Conservation (phyloP, 1,139 yeast genomes). For the Hyphopichia buzzinii region DNA sequence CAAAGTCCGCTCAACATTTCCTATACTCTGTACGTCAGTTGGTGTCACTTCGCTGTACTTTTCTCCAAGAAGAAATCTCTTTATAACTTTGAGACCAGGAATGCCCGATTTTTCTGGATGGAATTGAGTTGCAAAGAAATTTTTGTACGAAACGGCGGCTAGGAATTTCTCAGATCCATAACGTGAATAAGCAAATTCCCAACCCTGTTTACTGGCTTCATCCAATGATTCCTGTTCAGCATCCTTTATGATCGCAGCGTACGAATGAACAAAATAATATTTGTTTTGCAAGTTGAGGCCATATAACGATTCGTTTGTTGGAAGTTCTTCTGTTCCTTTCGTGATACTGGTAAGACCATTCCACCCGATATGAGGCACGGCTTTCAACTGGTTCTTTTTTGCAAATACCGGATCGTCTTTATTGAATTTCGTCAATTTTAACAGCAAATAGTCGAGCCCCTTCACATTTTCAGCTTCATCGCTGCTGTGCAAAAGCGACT, state of each 20-base stretch:
- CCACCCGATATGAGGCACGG: conserved; percentile 98
- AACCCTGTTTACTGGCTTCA: conserved; percentile 49
- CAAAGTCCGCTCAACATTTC: conserved; percentile 45
- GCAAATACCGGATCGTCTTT: conserved; percentile 35
- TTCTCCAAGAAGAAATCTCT: conserved; percentile 62
- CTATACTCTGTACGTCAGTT: conserved; percentile 16
- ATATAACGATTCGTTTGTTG: conserved; percentile 39
- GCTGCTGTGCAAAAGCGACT: conserved; percentile 71
- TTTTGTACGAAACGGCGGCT: conserved; percentile 77
- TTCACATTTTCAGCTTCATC: conserved; percentile 61
- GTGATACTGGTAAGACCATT: conserved; percentile 40
- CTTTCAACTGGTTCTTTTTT: conserved; percentile 38
- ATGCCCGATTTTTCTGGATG: conserved; percentile 96
- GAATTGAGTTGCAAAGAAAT: conserved; percentile 91
- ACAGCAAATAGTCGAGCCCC: conserved; percentile 56
- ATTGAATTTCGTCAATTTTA: conserved; percentile 59
- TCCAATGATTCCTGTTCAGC: conserved; percentile 28
- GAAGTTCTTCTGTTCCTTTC: conserved; percentile 14
- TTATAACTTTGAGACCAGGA: conserved; percentile 79
- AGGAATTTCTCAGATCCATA: conserved; percentile 81
- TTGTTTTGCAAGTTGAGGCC: conserved; percentile 64
- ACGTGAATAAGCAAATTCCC: conserved; percentile 71
- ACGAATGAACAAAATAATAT: conserved; percentile 94
- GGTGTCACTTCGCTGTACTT: conserved; percentile 22
- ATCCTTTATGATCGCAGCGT: conserved; percentile 61